Percentiles rank a stretch among this genome's conserved stretches.
These are phyloP conservation scores for Silene conica DNA, from an alignment of 148 eudicot species.

Conservation along the genomic window DNA sequence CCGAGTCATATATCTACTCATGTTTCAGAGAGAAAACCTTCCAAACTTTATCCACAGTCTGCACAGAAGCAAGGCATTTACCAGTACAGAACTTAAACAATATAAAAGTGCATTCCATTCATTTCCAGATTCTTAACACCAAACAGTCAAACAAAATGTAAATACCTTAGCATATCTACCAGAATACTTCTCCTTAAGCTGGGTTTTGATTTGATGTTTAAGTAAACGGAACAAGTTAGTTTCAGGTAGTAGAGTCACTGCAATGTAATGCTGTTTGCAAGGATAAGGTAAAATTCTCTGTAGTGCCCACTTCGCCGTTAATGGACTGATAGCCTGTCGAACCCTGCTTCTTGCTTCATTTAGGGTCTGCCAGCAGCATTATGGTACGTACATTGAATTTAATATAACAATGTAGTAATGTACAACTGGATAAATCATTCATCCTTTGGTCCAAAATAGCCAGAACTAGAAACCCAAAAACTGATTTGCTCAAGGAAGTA, in stretches of 20 bases:
- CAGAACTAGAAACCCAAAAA: background rate
- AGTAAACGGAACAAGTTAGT: conserved; percentile 38
- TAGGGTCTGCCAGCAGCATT: conserved; percentile 39
- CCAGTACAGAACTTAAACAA: background rate
- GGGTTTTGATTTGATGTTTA: conserved; percentile 34
- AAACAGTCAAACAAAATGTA: background rate
- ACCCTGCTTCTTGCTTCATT: conserved; percentile 61
- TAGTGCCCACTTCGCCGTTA: conserved; percentile 62
- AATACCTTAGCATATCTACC: conserved; percentile 57
- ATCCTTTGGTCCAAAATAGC: background rate
- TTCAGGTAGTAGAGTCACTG: conserved; percentile 68
- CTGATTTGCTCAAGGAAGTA: background rate
- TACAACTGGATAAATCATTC: background rate
- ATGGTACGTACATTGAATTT: background rate
- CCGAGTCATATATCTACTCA: background rate
- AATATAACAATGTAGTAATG: no score
- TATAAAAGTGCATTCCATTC: background rate
- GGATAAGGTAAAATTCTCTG: conserved; percentile 69
- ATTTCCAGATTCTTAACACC: background rate
- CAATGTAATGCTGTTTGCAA: conserved; percentile 65
- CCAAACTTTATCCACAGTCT: conserved; percentile 30
- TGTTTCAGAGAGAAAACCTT: conserved; percentile 23
- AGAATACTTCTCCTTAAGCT: conserved; percentile 28
- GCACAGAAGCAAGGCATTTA: conserved; percentile 12
- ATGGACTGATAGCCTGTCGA: conserved; percentile 48